A percentile compares a stretch with the other conserved stretches of the same genome.
Evolutionary conservation across 352 stramenopile species (phyloP).

Genomic region (Aphanomyces stellatus): DNA sequence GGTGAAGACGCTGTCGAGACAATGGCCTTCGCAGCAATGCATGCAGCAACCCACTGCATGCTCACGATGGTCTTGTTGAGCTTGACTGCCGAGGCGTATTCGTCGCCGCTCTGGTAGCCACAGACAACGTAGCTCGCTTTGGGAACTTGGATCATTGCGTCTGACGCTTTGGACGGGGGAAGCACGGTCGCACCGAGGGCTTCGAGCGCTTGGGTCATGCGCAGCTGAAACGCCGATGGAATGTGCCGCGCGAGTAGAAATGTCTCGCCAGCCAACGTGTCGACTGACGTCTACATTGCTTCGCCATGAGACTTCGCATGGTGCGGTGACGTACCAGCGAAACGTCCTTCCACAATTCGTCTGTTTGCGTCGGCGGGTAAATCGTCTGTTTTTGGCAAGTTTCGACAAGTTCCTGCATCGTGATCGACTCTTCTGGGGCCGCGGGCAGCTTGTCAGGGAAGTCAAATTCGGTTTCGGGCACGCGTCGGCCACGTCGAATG

Average conservation of each 20-base stretch:
- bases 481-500: slow-evolving; percentile 37
- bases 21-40: slow-evolving; percentile 19
- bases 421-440: background rate
- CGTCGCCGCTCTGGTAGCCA: slow-evolving; percentile 65
- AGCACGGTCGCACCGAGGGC: slow-evolving; percentile 75
- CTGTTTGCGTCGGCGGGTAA: background rate
- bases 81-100: slow-evolving; percentile 64
- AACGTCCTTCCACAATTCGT: slow-evolving; percentile 17
- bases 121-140: slow-evolving; percentile 70
- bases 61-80: slow-evolving; percentile 68
- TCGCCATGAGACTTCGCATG: slow-evolving; percentile 20
- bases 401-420: background rate
- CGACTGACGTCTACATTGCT: background rate
- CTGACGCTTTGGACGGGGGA: slow-evolving; percentile 47
- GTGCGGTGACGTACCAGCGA: slow-evolving; percentile 28
- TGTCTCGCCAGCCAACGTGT: slow-evolving; percentile 42
- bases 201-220: slow-evolving; percentile 56
- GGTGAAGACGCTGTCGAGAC: background rate
- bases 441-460: slow-evolving; percentile 9
- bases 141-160: slow-evolving; percentile 50
- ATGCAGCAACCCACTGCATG: slow-evolving; percentile 70
- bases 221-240: slow-evolving; percentile 45
- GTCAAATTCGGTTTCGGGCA: slow-evolving; percentile 46
- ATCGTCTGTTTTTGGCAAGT: slow-evolving; percentile 8
- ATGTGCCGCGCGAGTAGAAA: slow-evolving; percentile 74